Evolutionary conservation across 805 yeast genomes (phyloP), one percentile per base, ranked within the genome.

Genomic region (Lachancea sp.): DNA sequence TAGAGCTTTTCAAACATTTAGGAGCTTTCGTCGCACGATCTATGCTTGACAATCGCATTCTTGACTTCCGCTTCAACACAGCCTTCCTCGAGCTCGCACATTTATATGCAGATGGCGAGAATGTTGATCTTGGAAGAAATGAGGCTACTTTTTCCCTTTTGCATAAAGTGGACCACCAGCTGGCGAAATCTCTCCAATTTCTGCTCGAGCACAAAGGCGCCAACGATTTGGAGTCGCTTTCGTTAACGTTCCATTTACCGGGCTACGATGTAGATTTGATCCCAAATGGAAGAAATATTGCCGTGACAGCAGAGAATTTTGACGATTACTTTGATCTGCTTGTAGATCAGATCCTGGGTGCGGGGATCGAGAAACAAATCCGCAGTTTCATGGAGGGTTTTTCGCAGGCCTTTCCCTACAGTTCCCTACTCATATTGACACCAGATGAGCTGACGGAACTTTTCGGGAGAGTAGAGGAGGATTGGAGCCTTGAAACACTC

Each of bases 21-120:
- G 99, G 99, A 2, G 79, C 77, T 43, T 88, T 93, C 58, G 72
- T 89, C 42, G 96, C 96, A 0, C 73, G 97, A 48, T 84, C 96
- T 0, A 68, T 90, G 58, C 63, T 91, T 42, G 99, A 91, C 63
- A 81, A 86, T n/a, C 72, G 98, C 51, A 79, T 90, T 38, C 74
- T 91, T 38, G 98, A 93, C 60, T 81, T 91, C 61, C 71, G 78
- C 38, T 82, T 91, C 66, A 87, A 79, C 57, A 75, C 79, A 0
- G 61, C 79, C 2, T 87, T 91, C 57, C 84, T 91, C 59, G 73
- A 75, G 39, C 50, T 85, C 12, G 75, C 84, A 7, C 69, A 75
- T 47, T 50, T 25, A 41, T 34, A 55, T 29, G 44, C 50, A 27
- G 42, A 49, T 12, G 43, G 25, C 19, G 41, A 37, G 20, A 26